Conservation (phyloP, 352 stramenopile genomes). For the Globisporangium takayamanum region DNA sequence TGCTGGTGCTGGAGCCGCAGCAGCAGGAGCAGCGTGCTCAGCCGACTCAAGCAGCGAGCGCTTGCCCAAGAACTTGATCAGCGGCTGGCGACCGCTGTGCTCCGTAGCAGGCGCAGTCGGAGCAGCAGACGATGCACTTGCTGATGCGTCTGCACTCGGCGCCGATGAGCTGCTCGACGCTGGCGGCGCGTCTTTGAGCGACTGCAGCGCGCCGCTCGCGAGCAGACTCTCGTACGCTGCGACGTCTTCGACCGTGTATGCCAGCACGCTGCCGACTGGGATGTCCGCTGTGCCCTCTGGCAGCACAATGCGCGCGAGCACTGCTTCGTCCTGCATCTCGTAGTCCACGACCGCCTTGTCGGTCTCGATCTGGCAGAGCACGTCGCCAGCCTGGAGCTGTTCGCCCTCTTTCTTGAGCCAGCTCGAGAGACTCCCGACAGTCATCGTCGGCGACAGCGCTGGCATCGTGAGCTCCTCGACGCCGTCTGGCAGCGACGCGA, state of each 20-base stretch:
- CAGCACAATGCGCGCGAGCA: slow-evolving; percentile 93
- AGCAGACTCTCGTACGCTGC: slow-evolving; percentile 65
- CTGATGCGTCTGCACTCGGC: slow-evolving; percentile 4
- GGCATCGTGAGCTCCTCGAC: slow-evolving; percentile 88
- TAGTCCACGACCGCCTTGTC: slow-evolving; percentile 99
- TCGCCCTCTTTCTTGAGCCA: slow-evolving; percentile 94
- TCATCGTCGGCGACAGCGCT: slow-evolving; percentile 97
- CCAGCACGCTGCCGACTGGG: slow-evolving; percentile 88
- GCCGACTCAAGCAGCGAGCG: slow-evolving; percentile 51
- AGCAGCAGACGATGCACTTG: slow-evolving; percentile 7
- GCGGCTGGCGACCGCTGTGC: slow-evolving; percentile 35
- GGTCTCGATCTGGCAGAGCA: slow-evolving; percentile 96
- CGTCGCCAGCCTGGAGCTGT: slow-evolving; percentile 85
- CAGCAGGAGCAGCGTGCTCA: slow-evolving; percentile 5
- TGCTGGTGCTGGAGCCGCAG: slow-evolving; percentile 9
- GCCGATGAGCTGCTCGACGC: slow-evolving; percentile 3
- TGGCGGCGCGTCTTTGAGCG: slow-evolving; percentile 26
- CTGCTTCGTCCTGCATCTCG: slow-evolving; percentile 96
- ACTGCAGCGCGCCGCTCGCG: slow-evolving; percentile 46
- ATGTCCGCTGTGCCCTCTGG: slow-evolving; percentile 86
- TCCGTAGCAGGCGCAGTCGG: slow-evolving; percentile 8
- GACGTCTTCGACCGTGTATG: slow-evolving; percentile 92
- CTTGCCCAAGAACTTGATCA: slow-evolving; percentile 87
- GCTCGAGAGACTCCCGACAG: slow-evolving; percentile 88
- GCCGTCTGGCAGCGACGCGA: slow-evolving; percentile 64